These are phyloP conservation scores for Coccomyxa subellipsoidea DNA, from an alignment of 163 green algal genomes.

Conservation along the genomic window DNA sequence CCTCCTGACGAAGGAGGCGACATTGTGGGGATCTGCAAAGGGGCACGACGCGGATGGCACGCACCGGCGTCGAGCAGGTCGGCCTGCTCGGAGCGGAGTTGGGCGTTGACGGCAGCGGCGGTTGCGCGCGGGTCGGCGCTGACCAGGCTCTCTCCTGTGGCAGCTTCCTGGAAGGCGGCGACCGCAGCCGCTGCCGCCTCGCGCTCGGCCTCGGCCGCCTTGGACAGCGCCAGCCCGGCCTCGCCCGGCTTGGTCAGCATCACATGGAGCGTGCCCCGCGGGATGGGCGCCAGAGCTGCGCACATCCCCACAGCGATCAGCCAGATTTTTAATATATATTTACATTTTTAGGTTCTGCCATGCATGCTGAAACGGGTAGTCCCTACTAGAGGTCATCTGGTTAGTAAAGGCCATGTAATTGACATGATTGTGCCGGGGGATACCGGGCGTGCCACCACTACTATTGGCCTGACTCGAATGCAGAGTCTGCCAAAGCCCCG, in stretches of 20 bases:
- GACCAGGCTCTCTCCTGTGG: constrained; percentile 9
- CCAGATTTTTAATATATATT: not conserved
- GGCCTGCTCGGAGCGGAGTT: constrained; percentile 12
- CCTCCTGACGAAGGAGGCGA: too few relatives aligned
- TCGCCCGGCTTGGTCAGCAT: constrained; percentile 35
- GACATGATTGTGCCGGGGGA: too few relatives aligned
- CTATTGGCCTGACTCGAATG: too few relatives aligned
- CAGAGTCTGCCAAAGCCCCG: too few relatives aligned
- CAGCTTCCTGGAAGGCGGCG: not conserved
- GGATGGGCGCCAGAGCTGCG: constrained; percentile 16
- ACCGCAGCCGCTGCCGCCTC: constrained; percentile 4
- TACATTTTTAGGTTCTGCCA: too few relatives aligned
- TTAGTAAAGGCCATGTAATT: too few relatives aligned
- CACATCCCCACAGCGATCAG: not conserved
- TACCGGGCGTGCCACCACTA: too few relatives aligned
- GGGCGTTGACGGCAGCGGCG: constrained; percentile 29
- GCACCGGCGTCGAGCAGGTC: constrained; percentile 24
- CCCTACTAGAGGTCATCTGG: too few relatives aligned
- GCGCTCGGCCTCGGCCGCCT: constrained; percentile 1
- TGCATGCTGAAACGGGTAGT: too few relatives aligned
- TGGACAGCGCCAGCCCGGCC: constrained; percentile 29
- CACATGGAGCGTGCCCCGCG: constrained; percentile 59
- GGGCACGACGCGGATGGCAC: not conserved
- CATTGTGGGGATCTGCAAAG: too few relatives aligned
- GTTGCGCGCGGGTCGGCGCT: constrained; percentile 27